phyloP scores from a whole-genome alignment of 306 rosid genomes.

The Rubus idaeus region DNA sequence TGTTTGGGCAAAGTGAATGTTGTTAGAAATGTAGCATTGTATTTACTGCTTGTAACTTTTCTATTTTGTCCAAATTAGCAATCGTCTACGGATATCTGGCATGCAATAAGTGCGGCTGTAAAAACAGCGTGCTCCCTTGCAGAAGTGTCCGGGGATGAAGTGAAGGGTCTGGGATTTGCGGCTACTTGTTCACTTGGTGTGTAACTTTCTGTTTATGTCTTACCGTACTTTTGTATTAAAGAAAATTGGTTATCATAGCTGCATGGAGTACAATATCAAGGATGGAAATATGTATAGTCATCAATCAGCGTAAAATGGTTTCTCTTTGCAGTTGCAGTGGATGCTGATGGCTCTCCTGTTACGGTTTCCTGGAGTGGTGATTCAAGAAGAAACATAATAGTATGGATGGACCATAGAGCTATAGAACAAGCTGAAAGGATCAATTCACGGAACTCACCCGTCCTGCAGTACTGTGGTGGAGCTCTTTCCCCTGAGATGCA shows the following conservation, averaged over 20 bases:
- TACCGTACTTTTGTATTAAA: neutral
- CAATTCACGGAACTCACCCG: conserved; percentile 75
- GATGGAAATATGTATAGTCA: neutral
- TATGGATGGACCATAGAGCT: conserved; percentile 99
- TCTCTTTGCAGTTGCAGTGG: conserved; percentile 76
- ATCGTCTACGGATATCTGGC: conserved; percentile 99
- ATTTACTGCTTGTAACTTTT: conserved; percentile 27
- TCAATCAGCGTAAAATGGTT: conserved; percentile 15
- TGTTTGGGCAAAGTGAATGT: conserved; percentile 9
- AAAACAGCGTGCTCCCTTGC: conserved; percentile 77
- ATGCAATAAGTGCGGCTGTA: conserved; percentile 85
- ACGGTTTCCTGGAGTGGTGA: conserved; percentile 87
- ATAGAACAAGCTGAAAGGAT: conserved; percentile 90
- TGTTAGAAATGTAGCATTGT: conserved; percentile 4
- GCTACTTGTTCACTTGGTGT: conserved; percentile 98
- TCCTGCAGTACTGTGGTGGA: conserved; percentile 90
- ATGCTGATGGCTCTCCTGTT: conserved; percentile 90
- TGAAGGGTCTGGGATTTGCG: conserved; percentile 80
- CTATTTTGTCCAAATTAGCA: conserved; percentile 56
- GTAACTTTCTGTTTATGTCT: conserved; percentile 15
- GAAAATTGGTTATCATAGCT: neutral
- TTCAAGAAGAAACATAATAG: conserved; percentile 91
- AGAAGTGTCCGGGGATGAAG: conserved; percentile 62
- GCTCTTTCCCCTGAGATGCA: conserved; percentile 98
- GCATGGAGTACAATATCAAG: neutral